Evolutionary conservation across 352 stramenopile species (phyloP), one percentile per base, ranked within the genome.

Genomic region (Globisporangium apiculatum): DNA sequence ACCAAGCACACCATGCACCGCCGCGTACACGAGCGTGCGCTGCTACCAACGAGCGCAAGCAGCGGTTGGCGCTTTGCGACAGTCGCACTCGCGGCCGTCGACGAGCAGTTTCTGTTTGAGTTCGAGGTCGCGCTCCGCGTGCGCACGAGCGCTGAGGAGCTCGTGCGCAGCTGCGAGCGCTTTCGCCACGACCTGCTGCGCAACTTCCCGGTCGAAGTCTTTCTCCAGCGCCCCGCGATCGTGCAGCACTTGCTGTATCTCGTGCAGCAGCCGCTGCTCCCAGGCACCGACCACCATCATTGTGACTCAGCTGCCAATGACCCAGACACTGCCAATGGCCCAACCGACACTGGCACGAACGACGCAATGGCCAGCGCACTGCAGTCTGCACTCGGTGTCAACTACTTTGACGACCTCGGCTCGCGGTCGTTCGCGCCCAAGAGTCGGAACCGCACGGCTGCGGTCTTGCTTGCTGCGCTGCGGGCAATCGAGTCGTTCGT

Each of bases 31-130:
- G 59, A 57, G 8, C 43, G 35, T 2, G 35, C 55, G 8, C 10
- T 14, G 17, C 47, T 65, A 15, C 6, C 59, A 7, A 47, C 53
- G 1, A 8, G 60, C 2, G 58, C 57, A 17, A 51, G 48, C 4
- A 12, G 48, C 36, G 84, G 84, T 7, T 94, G 84, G 84, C 60
- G 57, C 0, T 89, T 88, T 53, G 68, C 84, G 6, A 60, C 45
- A 0, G 73, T 91, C 10, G 51, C 62, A n/a, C 66, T 94, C 31
- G 64, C 70, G 14, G 57, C 74, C 2, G 71, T 71, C 40, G 81
- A 94, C 57, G 81, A 91, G 40, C 79, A 94, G 56, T 67, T 67
- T 48, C 65, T 94, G 7, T 91, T 94, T 40, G 84, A 89, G 59
- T 88, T 91, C 59, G 75, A 94, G 58, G 81, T 91, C 51, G 87